Evolutionary conservation across 768 basidiomycete species (phyloP).

Genomic region (Pluteus cervinus): DNA sequence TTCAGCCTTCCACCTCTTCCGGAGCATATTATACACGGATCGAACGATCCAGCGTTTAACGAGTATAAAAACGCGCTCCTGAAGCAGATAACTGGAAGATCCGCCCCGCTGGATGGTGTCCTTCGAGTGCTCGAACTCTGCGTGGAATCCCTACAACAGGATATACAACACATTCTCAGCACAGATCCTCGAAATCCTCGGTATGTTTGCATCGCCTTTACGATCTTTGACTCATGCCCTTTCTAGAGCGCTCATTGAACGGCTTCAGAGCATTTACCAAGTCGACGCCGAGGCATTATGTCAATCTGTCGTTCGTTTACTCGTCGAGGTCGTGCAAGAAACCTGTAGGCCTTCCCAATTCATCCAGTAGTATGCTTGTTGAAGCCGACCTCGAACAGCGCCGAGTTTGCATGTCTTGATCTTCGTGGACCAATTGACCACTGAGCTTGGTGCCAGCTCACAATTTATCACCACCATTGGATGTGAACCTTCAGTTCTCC

Average conservation of each 20-base stretch:
- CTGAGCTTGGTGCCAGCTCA: constrained; percentile 10
- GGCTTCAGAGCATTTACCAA: constrained; percentile 40
- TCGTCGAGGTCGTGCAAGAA: constrained; percentile 30
- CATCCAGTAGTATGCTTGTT: too few species aligned
- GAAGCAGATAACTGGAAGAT: constrained; percentile 61
- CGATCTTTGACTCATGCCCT: constrained; percentile 2
- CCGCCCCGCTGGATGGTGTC: constrained; percentile 52
- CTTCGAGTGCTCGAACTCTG: constrained; percentile 54
- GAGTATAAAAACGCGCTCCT: constrained; percentile 57
- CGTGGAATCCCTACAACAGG: constrained; percentile 51
- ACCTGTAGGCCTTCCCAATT: too few species aligned
- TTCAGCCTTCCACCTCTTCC: constrained; percentile 50
- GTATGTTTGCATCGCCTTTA: constrained; percentile 26
- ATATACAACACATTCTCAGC: constrained; percentile 42
- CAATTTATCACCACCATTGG: constrained; percentile 3
- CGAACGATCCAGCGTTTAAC: too few species aligned
- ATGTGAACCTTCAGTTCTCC: constrained; percentile 8
- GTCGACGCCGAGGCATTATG: constrained; percentile 47
- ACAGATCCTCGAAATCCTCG: constrained; percentile 32
- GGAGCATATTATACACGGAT: constrained; percentile 31
- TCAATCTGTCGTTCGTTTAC: constrained; percentile 29
- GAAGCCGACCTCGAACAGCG: too few species aligned
- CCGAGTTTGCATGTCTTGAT: constrained; percentile 4
- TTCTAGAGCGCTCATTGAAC: constrained; percentile 32
- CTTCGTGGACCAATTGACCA: constrained; percentile 9